Conservation (phyloP, 192 early-diverging fungal genomes). For the Backusella sp. region DNA sequence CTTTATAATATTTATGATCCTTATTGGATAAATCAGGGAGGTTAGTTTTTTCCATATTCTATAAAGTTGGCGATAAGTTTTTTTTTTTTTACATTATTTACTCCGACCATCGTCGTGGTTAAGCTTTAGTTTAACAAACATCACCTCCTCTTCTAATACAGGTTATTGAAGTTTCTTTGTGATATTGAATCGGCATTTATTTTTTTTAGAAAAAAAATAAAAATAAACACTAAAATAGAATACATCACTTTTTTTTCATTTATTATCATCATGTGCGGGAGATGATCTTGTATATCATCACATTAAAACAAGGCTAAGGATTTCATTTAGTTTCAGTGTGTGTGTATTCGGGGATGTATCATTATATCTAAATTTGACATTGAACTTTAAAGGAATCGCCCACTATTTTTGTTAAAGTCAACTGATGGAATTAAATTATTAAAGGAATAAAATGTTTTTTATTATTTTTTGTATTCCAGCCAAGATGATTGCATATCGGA, state of each 20-base stretch:
- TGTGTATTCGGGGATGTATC: not conserved
- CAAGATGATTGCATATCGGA: not conserved
- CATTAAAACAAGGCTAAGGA: not conserved
- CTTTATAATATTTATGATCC: slow-evolving; percentile 8
- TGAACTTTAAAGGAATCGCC: slow-evolving; percentile 1
- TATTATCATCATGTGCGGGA: not conserved
- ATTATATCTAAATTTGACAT: slow-evolving; percentile 5
- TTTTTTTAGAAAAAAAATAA: not conserved
- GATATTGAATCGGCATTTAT: not conserved
- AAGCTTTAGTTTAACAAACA: slow-evolving; percentile 5
- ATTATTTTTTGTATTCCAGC: slow-evolving; percentile 2
- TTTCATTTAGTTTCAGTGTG: not conserved
- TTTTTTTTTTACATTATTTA: not conserved
- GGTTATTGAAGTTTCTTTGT: slow-evolving; percentile 4
- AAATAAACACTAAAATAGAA: slow-evolving; percentile 1
- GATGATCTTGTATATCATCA: not conserved
- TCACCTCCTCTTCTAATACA: slow-evolving; percentile 8
- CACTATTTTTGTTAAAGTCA: slow-evolving; percentile 1
- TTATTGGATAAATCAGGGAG: slow-evolving; percentile 1
- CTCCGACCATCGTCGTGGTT: not conserved
- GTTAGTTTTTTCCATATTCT: slow-evolving; percentile 9
- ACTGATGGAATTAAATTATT: slow-evolving; percentile 8
- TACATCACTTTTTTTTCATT: not conserved
- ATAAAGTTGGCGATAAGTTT: slow-evolving; percentile 8
- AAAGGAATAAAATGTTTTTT: not conserved